Percentiles rank a stretch among this genome's conserved stretches.
phyloP scores from a whole-genome alignment of 306 rosid genomes.

The Albizia julibrissin region DNA sequence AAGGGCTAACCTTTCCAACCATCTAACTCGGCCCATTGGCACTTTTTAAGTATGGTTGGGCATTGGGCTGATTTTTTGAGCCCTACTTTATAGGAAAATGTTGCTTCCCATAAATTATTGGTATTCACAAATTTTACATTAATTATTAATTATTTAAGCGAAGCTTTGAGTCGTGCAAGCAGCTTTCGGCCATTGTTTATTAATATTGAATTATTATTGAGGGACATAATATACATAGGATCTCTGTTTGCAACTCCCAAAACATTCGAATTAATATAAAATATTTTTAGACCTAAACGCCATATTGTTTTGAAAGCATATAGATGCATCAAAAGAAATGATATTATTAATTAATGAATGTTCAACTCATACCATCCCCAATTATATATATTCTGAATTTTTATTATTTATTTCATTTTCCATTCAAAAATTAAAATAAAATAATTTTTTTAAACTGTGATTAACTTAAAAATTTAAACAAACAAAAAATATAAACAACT shows the following conservation, averaged over 20 bases:
- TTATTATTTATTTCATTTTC: too few relatives aligned
- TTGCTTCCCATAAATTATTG: background rate
- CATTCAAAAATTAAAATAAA: too few relatives aligned
- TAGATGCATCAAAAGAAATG: background rate
- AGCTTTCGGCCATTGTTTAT: background rate
- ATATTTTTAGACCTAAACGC: background rate
- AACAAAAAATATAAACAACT: too few relatives aligned
- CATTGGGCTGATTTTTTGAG: too few relatives aligned
- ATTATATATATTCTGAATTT: background rate
- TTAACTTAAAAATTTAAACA: too few relatives aligned
- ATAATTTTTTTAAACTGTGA: too few relatives aligned
- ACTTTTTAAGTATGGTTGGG: too few relatives aligned
- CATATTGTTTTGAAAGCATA: background rate
- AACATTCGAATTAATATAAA: background rate
- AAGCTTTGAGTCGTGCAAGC: background rate
- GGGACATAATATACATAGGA: background rate
- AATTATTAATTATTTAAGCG: background rate
- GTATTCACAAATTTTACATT: background rate
- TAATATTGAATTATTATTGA: too few relatives aligned
- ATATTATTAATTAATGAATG: background rate
- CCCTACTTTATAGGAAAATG: too few relatives aligned
- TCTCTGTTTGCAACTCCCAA: background rate
- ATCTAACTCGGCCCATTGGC: too few relatives aligned
- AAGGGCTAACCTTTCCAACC: too few relatives aligned
- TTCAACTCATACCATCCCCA: background rate